phyloP scores from a whole-genome alignment of 495 filamentous ascomycete species.

The Thozetella sp. region DNA sequence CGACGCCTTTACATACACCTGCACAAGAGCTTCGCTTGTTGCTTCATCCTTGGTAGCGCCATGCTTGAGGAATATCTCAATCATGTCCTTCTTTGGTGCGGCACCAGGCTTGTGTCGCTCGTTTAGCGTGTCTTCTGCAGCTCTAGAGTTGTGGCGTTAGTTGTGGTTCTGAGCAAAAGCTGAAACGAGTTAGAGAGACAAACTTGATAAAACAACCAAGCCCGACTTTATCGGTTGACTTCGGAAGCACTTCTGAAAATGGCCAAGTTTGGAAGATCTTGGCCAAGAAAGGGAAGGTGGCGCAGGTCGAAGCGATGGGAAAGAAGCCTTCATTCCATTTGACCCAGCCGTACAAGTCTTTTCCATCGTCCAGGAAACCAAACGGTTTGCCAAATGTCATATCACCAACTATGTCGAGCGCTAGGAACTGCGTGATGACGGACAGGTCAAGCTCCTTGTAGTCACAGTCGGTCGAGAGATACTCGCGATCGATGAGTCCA shows the following conservation, averaged over 20 bases:
- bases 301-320: conserved; percentile 12
- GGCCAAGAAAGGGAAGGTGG: conserved; percentile 20
- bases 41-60: conserved; percentile 32
- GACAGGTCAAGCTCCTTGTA: no score
- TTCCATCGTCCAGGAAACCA: no score
- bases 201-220: conserved; percentile 12
- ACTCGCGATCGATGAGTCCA: background rate
- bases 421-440: no score
- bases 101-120: conserved; percentile 19
- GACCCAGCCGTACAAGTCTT: no score
- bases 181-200: background rate
- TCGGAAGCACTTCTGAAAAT: conserved; percentile 15
- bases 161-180: background rate
- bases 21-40: conserved; percentile 33
- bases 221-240: conserved; percentile 12
- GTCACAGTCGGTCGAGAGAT: background rate
- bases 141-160: conserved; percentile 11
- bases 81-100: conserved; percentile 22
- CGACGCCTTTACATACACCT: conserved; percentile 23
- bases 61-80: conserved; percentile 38
- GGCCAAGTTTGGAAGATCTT: conserved; percentile 17
- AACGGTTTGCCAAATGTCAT: no score
- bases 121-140: conserved; percentile 31
- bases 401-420: no score
- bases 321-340: no score